Percentiles rank a stretch among this genome's conserved stretches.
Conservation (phyloP, 2,329 filamentous ascomycete genomes). For the Zopfia rhizophila region DNA sequence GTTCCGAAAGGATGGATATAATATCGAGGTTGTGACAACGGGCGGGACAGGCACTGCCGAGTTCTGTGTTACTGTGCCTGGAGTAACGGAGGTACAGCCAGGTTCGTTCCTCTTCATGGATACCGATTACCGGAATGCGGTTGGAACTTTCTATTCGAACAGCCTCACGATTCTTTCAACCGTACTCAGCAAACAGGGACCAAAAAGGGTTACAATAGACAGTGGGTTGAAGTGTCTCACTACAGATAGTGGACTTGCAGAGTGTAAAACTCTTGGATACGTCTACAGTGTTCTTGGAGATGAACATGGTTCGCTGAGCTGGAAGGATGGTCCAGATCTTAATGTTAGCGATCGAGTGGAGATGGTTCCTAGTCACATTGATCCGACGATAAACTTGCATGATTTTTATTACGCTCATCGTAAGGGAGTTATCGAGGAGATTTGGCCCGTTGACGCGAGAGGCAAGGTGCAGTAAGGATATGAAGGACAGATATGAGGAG, state of each 20-base stretch:
- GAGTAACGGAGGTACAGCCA: constrained; percentile 65
- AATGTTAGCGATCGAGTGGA: constrained; percentile 60
- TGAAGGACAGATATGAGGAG: too few relatives aligned
- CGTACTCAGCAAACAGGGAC: constrained; percentile 60
- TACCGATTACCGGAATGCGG: constrained; percentile 65
- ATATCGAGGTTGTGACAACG: constrained; percentile 62
- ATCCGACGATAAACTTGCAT: constrained; percentile 65
- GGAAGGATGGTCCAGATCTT: constrained; percentile 55
- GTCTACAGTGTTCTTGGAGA: constrained; percentile 59
- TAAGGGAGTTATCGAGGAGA: constrained; percentile 61
- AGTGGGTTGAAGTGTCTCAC: constrained; percentile 62
- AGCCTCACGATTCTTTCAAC: constrained; percentile 62
- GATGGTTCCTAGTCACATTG: constrained; percentile 66
- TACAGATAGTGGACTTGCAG: constrained; percentile 63
- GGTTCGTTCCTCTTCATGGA: constrained; percentile 69
- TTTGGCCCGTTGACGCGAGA: constrained; percentile 63
- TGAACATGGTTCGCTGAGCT: constrained; percentile 61
- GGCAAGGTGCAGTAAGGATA: constrained; percentile 64
- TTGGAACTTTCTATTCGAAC: constrained; percentile 61
- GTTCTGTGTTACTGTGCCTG: constrained; percentile 62
- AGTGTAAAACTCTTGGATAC: constrained; percentile 57
- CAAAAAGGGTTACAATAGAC: constrained; percentile 60
- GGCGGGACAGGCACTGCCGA: constrained; percentile 65
- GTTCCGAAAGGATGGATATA: constrained; percentile 55
- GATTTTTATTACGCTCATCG: constrained; percentile 63